Evolutionary conservation across 2,329 filamentous ascomycete genomes (phyloP), one percentile per base, ranked within the genome.

Genomic region (Arthrobotrys pseudoclavata): DNA sequence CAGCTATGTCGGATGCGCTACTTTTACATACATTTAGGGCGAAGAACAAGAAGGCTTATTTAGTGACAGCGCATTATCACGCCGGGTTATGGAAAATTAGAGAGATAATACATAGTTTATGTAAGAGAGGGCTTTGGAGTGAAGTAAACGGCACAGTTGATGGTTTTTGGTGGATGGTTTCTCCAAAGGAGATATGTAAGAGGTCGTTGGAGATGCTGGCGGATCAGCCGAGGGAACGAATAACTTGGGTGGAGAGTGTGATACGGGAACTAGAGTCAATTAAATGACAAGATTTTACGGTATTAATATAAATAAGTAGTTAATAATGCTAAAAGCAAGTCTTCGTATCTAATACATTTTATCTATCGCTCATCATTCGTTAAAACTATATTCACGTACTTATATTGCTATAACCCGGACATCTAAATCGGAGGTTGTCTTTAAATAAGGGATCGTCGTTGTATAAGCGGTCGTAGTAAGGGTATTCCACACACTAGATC

Each of bases 81-180:
- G 72, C 67, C 5, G 67, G 57, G 20, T 5, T 77, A 9, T 77
- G 74, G 74, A 77, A 77, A 12, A 55, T 77, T 22, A 71, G 22
- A 50, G 61, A 53, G 7, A 68, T 77, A n/a, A 68, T 67, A 34
- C n/a, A 53, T 26, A 42, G 45, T 29, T 40, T 71, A n/a, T 62
- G 61, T 40, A 26, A n/a, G 18, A 67, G 45, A 47, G 67, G 62
- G 5, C 24, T 52, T 20, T 77, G 74, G 67, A 15, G 42, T 9
- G 66, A 70, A 12, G 67, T 42, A 22, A 68, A 13, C 15, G 67
- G 61, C 15, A 45, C 47, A 18, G 37, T 70, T 34, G 74, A 77
- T 52, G 26, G 60, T 13, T 77, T 48, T 26, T 77, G 67, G 67
- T 77, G 74, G 72, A n/a, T 70, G 40, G 26, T 45, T 24, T 52